Evolutionary conservation across 345 rosid genomes (phyloP).

Genomic region (Eutrema heterophyllum): DNA sequence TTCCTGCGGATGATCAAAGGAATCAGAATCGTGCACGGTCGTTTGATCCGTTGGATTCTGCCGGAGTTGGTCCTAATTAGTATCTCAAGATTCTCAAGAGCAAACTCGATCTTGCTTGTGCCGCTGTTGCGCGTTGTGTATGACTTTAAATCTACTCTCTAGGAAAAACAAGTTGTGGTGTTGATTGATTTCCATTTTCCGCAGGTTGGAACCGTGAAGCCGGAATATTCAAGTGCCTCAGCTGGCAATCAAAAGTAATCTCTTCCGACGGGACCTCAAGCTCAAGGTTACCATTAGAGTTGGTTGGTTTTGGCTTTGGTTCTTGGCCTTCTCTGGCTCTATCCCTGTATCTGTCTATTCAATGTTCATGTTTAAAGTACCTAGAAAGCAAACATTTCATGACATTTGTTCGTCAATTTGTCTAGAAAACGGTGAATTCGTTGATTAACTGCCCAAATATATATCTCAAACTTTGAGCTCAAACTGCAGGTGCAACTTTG

Average conservation of each 20-base stretch:
- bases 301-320: neutral
- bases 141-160: neutral
- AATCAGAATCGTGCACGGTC: constrained; percentile 18
- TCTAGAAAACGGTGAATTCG: too few species aligned
- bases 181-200: neutral
- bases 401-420: neutral
- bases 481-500: constrained; percentile 74
- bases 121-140: constrained; percentile 52
- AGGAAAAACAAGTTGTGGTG: neutral
- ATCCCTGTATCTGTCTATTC: neutral
- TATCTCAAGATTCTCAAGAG: constrained; percentile 59
- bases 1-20: neutral
- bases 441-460: too few species aligned
- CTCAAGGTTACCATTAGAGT: constrained; percentile 32
- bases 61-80: constrained; percentile 38
- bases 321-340: neutral
- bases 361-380: neutral
- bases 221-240: constrained; percentile 45
- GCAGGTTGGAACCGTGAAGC: constrained; percentile 51
- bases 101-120: constrained; percentile 74
- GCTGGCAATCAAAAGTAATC: constrained; percentile 35
- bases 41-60: constrained; percentile 27
- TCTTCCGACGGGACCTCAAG: constrained; percentile 30
- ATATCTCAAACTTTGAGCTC: neutral
- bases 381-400: neutral